These are phyloP conservation scores for Chlorella sp. DNA, from an alignment of 139 green algal species.

Conservation along the genomic window DNA sequence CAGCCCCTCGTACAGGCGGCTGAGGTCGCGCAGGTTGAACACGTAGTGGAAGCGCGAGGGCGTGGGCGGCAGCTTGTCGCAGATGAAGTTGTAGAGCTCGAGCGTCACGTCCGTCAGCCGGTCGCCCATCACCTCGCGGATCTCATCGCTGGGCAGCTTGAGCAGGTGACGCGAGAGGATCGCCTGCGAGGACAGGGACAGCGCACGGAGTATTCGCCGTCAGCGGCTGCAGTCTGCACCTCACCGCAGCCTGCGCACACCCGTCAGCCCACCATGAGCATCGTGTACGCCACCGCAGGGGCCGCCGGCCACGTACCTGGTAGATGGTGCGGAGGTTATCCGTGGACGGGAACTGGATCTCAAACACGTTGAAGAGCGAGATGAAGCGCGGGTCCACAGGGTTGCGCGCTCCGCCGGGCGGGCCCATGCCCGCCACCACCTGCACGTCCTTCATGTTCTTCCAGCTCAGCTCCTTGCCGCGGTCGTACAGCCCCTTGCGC, in stretches of 20 bases:
- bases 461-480: constrained; percentile 87
- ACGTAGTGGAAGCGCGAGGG: constrained; percentile 80
- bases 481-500: constrained; percentile 67
- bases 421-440: constrained; percentile 80
- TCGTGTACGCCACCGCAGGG: too few relatives aligned
- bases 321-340: constrained; percentile 76
- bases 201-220: too few relatives aligned
- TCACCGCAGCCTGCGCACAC: too few relatives aligned
- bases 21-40: constrained; percentile 81
- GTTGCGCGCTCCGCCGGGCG: constrained; percentile 77
- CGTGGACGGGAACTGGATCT: constrained; percentile 72
- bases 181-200: constrained; percentile 16
- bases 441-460: constrained; percentile 88
- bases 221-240: too few relatives aligned
- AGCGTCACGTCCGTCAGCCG: constrained; percentile 53
- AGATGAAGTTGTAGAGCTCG: constrained; percentile 70
- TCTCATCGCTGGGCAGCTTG: constrained; percentile 45
- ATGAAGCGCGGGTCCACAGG: constrained; percentile 80
- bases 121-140: constrained; percentile 35
- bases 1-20: constrained; percentile 60
- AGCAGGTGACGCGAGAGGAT: constrained; percentile 58
- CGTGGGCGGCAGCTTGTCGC: constrained; percentile 70
- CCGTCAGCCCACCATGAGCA: too few relatives aligned
- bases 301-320: too few relatives aligned
- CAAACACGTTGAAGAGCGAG: constrained; percentile 74